Base-by-base conservation (phyloP, 192 early-diverging fungal genomes). In the Backusella tarrabulga region DNA sequence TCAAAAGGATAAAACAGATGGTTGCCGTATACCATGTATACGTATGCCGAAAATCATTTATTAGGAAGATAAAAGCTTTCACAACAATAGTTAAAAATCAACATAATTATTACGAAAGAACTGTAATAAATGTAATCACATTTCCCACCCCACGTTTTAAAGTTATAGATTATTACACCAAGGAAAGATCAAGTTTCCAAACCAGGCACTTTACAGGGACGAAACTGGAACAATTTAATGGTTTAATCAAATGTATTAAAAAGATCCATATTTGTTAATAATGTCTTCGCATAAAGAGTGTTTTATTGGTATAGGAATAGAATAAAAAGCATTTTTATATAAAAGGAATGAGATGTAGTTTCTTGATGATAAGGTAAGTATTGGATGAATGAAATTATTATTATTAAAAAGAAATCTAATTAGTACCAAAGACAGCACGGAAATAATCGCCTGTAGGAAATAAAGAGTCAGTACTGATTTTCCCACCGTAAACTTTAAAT, bases 401-500 rank as follows among this genome's bases (percentile, higher is more conserved):
- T 60, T 63, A 63, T 63, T 63, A 63, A 63, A n/a, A 50, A 60
- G 56, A 60, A 29, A 60, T 44, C 68, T 68, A 77, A 71, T 77
- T 77, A 14, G 76, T 77, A 36, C 68, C 68, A 52, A 77, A 77
- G 32, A 77, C 23, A 56, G 34, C 41, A 54, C 76, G 56, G 66
- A 77, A 77, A 77, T 77, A 52, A 38, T 77, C 76, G 44, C 66
- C 67, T 63, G n/a, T 60, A 60, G 3, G 21, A 60, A 60, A 68
- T n/a, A 15, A 68, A 68, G 42, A 76, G 29, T 63, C 12, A 63
- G 2, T n/a, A 63, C 56, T 63, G 11, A 29, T 26, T 63, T 63
- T 63, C 56, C 56, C 56, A 26, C 56, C 56, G 11, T 63, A 63
- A 63, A 23, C 21, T 6, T 63, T 63, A 23, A 63, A 63, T 46